These are phyloP conservation scores for Letharia lupina DNA, from an alignment of 495 filamentous ascomycete genomes.

Conservation along the genomic window DNA sequence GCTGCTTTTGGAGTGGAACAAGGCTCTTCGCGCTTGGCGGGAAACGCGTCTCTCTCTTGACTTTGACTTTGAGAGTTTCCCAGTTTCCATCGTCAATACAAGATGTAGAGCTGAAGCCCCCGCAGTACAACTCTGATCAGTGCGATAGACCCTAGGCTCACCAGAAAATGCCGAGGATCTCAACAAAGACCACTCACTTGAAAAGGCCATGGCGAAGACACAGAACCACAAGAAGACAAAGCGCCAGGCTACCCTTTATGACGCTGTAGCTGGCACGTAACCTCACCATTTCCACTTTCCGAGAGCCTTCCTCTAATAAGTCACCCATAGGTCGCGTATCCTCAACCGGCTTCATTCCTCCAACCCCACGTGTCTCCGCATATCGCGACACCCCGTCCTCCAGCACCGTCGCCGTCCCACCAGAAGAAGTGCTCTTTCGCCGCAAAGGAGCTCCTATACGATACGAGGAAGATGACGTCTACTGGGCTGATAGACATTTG, in stretches of 20 bases:
- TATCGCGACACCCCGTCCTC: constrained; percentile 46
- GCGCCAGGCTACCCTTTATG: constrained; percentile 53
- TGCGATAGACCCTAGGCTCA: neutral
- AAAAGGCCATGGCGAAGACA: neutral
- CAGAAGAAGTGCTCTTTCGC: constrained; percentile 71
- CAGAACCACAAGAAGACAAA: neutral
- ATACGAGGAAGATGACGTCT: constrained; percentile 63
- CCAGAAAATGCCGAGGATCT: neutral
- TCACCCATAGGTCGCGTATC: constrained; percentile 43
- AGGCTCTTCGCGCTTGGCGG: too few species aligned
- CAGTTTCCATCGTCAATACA: neutral
- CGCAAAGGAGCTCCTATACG: constrained; percentile 50
- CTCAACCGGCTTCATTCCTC: constrained; percentile 36
- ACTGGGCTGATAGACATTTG: constrained; percentile 52
- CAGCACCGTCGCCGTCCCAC: constrained; percentile 45
- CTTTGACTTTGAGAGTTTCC: too few species aligned
- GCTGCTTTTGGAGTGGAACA: neutral
- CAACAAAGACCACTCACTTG: neutral
- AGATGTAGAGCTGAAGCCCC: neutral
- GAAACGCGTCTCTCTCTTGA: too few species aligned
- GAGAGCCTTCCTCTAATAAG: neutral
- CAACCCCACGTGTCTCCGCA: constrained; percentile 31
- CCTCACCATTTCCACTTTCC: neutral
- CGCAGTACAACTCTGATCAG: neutral
- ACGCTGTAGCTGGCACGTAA: constrained; percentile 64